Percentiles rank a stretch among this genome's conserved stretches.
phyloP scores from a whole-genome alignment of 2,329 filamentous ascomycete species.

The Capronia americana region DNA sequence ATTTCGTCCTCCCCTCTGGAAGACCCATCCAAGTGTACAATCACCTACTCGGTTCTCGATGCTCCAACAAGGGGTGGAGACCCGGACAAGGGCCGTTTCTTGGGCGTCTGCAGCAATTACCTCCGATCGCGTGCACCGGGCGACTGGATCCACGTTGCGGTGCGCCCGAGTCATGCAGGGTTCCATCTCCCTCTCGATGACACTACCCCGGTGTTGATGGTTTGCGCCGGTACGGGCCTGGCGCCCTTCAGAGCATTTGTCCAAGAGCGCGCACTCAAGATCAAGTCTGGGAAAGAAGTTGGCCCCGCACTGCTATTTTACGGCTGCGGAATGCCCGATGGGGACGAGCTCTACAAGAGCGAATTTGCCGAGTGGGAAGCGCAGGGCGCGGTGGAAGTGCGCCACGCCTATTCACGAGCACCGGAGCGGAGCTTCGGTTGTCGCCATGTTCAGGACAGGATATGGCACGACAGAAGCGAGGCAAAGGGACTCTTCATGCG shows the following conservation, averaged over 20 bases:
- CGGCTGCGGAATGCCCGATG: conserved; percentile 48
- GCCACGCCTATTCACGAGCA: conserved; percentile 13
- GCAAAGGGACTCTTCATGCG: conserved; percentile 1
- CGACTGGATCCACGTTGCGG: conserved; percentile 43
- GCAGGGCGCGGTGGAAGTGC: conserved; percentile 20
- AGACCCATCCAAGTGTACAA: conserved; percentile 62
- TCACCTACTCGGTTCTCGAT: conserved; percentile 73
- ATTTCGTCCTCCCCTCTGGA: conserved; percentile 75
- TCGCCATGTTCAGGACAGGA: conserved; percentile 16
- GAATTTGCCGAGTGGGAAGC: conserved; percentile 27
- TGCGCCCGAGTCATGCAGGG: conserved; percentile 43
- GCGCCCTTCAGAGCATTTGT: conserved; percentile 47
- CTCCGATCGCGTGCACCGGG: conserved; percentile 52
- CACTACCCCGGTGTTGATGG: conserved; percentile 90
- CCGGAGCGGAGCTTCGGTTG: conserved; percentile 17
- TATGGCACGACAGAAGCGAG: conserved; percentile 20
- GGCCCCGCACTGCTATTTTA: conserved; percentile 53
- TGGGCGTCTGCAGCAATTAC: conserved; percentile 68
- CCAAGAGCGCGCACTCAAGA: conserved; percentile 40
- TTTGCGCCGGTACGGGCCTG: conserved; percentile 94
- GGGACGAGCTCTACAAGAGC: conserved; percentile 49
- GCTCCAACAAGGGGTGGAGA: conserved; percentile 7
- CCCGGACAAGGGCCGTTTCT: conserved; percentile 48
- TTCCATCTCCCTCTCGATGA: conserved; percentile 98
- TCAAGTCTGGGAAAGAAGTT: conserved; percentile 46